phyloP scores from a whole-genome alignment of 2,329 filamentous ascomycete genomes.

The Sporothrix humicola region DNA sequence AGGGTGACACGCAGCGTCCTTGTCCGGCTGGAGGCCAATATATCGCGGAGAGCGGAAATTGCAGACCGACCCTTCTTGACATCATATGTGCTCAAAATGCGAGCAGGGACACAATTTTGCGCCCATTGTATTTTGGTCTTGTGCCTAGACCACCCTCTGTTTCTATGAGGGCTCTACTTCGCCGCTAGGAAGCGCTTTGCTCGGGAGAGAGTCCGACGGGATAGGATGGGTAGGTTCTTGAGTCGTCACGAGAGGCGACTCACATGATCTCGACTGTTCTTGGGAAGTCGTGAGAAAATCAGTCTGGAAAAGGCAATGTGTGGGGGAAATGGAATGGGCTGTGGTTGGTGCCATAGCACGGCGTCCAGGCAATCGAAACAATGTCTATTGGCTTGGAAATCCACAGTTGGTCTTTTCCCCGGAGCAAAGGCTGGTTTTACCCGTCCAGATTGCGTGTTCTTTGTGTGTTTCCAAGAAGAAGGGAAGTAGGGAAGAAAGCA shows the following conservation, averaged over 20 bases:
- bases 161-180: not conserved
- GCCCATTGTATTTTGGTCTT: not conserved
- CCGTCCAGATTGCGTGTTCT: not conserved
- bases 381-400: not conserved
- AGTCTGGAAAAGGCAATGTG: not conserved
- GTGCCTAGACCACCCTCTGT: not conserved
- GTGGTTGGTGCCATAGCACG: not conserved
- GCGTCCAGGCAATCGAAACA: not conserved
- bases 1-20: not conserved
- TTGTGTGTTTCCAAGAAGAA: not conserved
- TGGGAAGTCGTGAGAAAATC: not conserved
- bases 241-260: not conserved
- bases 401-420: not conserved
- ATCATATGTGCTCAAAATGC: not conserved
- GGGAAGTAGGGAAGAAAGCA: not conserved
- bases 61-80: not conserved
- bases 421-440: not conserved
- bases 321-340: not conserved
- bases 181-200: not conserved
- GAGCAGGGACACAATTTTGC: not conserved
- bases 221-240: not conserved
- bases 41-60: slow-evolving; percentile 24
- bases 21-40: slow-evolving; percentile 15
- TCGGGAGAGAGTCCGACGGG: not conserved
- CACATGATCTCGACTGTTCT: not conserved